Conservation (phyloP, 371 early-diverging fungal genomes). For the Blastocladiella emersonii region DNA sequence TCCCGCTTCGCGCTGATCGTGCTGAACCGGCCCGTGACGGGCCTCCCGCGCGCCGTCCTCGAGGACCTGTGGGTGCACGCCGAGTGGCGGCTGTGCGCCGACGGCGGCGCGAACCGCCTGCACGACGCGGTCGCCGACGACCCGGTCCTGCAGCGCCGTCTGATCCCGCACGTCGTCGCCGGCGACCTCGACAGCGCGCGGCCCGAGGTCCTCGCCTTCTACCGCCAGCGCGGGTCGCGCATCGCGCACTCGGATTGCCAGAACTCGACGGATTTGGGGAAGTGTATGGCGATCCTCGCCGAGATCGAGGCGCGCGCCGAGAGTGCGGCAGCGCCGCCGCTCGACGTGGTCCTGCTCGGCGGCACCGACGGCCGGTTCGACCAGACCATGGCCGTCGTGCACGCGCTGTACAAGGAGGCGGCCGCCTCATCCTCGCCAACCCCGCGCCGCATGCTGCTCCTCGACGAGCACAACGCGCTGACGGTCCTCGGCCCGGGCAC, state of each 20-base stretch:
- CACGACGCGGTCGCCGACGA: slow-evolving; percentile 31
- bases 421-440: too few relatives aligned
- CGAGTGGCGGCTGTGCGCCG: slow-evolving; percentile 55
- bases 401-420: slow-evolving; percentile 37
- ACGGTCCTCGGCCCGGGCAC: neutral
- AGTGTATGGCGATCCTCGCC: slow-evolving; percentile 41
- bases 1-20: neutral
- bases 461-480: neutral
- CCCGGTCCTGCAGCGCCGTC: slow-evolving; percentile 21
- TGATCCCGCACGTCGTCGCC: slow-evolving; percentile 59
- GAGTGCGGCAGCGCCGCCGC: slow-evolving; percentile 18
- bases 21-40: neutral
- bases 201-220: slow-evolving; percentile 47
- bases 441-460: neutral
- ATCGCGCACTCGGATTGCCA: slow-evolving; percentile 17
- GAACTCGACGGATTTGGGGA: slow-evolving; percentile 75
- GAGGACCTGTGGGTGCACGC: slow-evolving; percentile 29
- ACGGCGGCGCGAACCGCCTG: slow-evolving; percentile 81
- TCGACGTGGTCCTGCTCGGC: slow-evolving; percentile 59
- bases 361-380: slow-evolving; percentile 82
- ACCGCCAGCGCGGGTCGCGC: slow-evolving; percentile 27
- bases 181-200: slow-evolving; percentile 79
- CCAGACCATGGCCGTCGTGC: slow-evolving; percentile 63
- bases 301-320: slow-evolving; percentile 2
- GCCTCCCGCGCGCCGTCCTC: neutral